A percentile compares a stretch with the other conserved stretches of the same genome.
phyloP scores from a whole-genome alignment of 2,329 filamentous ascomycete genomes.

The Aureobasidium sp. region DNA sequence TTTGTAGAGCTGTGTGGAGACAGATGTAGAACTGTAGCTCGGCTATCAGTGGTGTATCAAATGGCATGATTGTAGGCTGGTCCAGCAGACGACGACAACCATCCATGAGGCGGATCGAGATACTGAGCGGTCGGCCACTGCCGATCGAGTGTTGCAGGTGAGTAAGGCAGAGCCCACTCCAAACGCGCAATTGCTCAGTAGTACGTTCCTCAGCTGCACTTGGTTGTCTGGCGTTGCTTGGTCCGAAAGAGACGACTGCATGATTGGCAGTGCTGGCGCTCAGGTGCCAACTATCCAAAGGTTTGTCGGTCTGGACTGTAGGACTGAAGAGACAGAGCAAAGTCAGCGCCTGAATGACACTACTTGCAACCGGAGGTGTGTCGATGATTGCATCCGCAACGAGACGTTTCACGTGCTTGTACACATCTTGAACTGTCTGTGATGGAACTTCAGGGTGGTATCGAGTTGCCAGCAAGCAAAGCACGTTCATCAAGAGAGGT shows the following conservation, averaged over 20 bases:
- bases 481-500: background rate
- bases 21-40: constrained; percentile 5
- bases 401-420: background rate
- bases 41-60: background rate
- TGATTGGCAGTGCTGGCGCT: constrained; percentile 1
- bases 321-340: constrained; percentile 2
- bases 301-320: background rate
- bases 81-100: background rate
- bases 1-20: background rate
- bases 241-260: constrained; percentile 4
- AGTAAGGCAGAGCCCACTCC: constrained; percentile 2
- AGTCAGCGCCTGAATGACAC: background rate
- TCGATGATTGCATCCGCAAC: constrained; percentile 5
- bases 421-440: background rate
- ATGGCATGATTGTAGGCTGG: background rate
- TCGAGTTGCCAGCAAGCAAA: constrained; percentile 5
- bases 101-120: background rate
- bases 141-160: constrained; percentile 10
- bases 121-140: background rate
- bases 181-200: background rate
- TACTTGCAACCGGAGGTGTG: background rate
- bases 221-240: background rate
- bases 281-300: constrained; percentile 8
- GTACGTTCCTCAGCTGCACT: background rate
- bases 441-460: background rate